phyloP scores from a whole-genome alignment of 2,329 filamentous ascomycete species.

The Didymella pomorum region DNA sequence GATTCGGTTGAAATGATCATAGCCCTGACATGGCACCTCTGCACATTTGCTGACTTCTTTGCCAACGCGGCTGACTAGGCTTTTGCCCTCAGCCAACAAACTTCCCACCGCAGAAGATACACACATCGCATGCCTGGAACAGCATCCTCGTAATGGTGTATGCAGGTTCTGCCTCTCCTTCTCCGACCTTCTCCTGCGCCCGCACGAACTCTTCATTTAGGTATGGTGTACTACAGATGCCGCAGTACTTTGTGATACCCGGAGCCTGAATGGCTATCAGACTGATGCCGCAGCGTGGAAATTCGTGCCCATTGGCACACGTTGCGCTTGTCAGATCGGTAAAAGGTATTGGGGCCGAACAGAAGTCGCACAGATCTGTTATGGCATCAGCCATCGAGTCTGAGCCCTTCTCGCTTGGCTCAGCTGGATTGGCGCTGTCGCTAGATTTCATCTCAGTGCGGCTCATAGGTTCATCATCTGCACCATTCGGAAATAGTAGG shows the following conservation, averaged over 20 bases:
- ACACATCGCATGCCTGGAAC: conserved; percentile 48
- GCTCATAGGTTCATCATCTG: not conserved
- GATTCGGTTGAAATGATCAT: too few relatives aligned
- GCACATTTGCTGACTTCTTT: not conserved
- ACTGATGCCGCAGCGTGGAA: conserved; percentile 63
- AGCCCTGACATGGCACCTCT: not conserved
- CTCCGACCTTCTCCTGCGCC: conserved; percentile 34
- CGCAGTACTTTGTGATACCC: conserved; percentile 62
- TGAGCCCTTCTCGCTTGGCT: not conserved
- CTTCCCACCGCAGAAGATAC: conserved; percentile 50
- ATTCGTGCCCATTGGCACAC: conserved; percentile 62
- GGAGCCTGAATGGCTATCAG: conserved; percentile 64
- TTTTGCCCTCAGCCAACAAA: conserved; percentile 35
- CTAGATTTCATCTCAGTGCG: not conserved
- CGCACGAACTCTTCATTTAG: conserved; percentile 55
- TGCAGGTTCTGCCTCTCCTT: conserved; percentile 13
- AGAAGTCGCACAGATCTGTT: conserved; percentile 63
- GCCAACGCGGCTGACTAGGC: not conserved
- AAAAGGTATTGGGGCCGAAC: conserved; percentile 58
- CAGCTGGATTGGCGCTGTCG: not conserved
- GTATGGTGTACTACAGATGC: conserved; percentile 60
- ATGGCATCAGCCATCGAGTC: not conserved
- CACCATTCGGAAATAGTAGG: conserved; percentile 16
- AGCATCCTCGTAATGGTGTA: conserved; percentile 42
- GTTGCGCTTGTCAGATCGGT: conserved; percentile 56